Base-by-base conservation (phyloP, 225 moss, liverwort and hornwort species). In the Bryum argenteum region DNA sequence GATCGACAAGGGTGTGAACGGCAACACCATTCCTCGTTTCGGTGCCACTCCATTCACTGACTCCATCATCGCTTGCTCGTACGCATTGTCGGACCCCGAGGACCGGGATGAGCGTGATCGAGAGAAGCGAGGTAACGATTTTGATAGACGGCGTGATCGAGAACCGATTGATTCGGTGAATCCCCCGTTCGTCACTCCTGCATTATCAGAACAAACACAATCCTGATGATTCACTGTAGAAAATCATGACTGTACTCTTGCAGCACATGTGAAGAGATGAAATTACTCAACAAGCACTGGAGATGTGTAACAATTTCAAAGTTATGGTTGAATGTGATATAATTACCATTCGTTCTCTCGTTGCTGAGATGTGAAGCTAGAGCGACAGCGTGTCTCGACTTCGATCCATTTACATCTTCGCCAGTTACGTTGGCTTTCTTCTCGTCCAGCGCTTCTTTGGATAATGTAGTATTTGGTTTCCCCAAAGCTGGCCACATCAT, bases 21-120 rank as follows among this genome's bases (percentile, higher is more conserved):
- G 86, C 74, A 89, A 70, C 51, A 89, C 86, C 89, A 86, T 86
- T 51, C 89, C 89, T 63, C 79, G 81, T 63, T 79, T 89, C 0
- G 75, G 51, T 20, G 52, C 71, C 56, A 78, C 84, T 18, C 84
- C 87, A 0, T 79, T 79, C 0, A 39, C 66, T 0, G 68, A 75
- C 21, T 83, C 81, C 70, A 75, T 74, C 76, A 86, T 75, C 13
- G 81, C 75, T 71, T 71, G 79, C 60, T 89, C 88, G 22, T 76
- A 85, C 8, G 61, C 66, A 65, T 81, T 81, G 0, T 80, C 85
- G 2, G 85, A 89, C 11, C 39, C 82, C 9, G 72, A 65, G 6
- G 81, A 78, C 5, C 63, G 74, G 2, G 77, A 77, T 9, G 83
- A 83, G 38, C 82, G 86, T 28, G 70, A 55, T 52, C 80, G 75